These are phyloP conservation scores for Xylaria sp. DNA, from an alignment of 2,329 filamentous ascomycete genomes.

Conservation along the genomic window DNA sequence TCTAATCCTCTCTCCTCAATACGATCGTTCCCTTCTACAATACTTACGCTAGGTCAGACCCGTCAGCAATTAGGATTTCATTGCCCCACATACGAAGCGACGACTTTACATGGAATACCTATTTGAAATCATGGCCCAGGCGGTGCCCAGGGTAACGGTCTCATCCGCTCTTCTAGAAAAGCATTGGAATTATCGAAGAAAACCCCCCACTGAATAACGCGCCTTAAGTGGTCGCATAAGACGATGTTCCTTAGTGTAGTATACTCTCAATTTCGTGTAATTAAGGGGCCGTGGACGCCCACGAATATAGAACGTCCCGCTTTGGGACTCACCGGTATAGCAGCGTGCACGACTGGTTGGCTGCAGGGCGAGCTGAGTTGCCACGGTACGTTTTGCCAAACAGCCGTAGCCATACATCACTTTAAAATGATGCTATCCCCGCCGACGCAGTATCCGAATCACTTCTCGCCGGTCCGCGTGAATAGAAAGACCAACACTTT, in stretches of 20 bases:
- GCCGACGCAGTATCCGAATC: background rate
- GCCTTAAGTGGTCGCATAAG: conserved; percentile 35
- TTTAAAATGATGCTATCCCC: background rate
- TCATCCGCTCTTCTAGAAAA: conserved; percentile 28
- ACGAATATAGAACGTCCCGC: background rate
- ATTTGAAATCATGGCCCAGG: conserved; percentile 32
- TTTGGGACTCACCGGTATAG: conserved; percentile 8
- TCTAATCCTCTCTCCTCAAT: background rate
- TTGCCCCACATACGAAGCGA: conserved; percentile 20
- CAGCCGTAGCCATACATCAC: background rate
- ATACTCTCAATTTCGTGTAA: background rate
- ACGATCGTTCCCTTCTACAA: background rate
- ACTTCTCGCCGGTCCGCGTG: background rate
- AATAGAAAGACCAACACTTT: background rate
- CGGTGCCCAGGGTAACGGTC: conserved; percentile 21
- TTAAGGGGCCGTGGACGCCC: background rate
- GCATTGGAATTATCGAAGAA: conserved; percentile 20
- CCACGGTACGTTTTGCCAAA: background rate
- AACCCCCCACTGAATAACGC: conserved; percentile 8
- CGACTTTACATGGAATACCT: background rate
- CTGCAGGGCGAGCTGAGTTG: background rate
- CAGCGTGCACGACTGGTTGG: background rate
- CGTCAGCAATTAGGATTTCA: conserved; percentile 31
- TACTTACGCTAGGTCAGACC: background rate
- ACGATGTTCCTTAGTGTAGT: background rate